Evolutionary conservation across 345 rosid genomes (phyloP).

Genomic region (Populus simonii): DNA sequence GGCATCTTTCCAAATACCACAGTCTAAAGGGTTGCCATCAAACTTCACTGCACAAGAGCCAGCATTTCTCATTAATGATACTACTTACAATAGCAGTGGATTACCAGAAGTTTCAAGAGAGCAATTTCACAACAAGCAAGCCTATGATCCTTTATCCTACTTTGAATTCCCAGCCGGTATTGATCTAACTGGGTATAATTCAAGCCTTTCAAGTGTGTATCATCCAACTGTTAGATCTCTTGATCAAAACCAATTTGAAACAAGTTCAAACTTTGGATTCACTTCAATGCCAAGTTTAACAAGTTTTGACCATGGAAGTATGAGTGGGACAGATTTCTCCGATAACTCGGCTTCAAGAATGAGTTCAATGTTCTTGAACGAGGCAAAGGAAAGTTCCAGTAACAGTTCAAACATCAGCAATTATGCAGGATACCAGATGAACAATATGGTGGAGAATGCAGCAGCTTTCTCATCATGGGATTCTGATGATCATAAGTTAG

Average conservation of each 20-base stretch:
- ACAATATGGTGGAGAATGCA: conserved; percentile 30
- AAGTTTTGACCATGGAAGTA: conserved; percentile 38
- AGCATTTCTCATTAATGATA: conserved; percentile 32
- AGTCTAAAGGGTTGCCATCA: conserved; percentile 17
- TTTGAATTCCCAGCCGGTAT: conserved; percentile 32
- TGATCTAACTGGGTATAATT: conserved; percentile 24
- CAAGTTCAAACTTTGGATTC: conserved; percentile 30
- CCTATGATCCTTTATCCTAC: conserved; percentile 35
- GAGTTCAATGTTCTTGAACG: conserved; percentile 33
- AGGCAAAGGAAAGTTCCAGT: conserved; percentile 43
- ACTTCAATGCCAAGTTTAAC: conserved; percentile 49
- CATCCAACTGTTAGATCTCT: conserved; percentile 12
- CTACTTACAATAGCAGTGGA: conserved; percentile 17
- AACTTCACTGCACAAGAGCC: conserved; percentile 34
- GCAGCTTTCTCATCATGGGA: conserved; percentile 37
- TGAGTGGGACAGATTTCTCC: conserved; percentile 36
- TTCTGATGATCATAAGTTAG: conserved; percentile 19
- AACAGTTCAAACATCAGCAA: conserved; percentile 53
- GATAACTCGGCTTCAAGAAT: conserved; percentile 43
- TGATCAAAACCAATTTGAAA: conserved; percentile 30
- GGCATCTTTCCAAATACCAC: conserved; percentile 8
- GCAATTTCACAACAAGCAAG: conserved; percentile 24
- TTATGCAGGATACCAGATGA: conserved; percentile 38
- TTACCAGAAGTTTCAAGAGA: conserved; percentile 27
- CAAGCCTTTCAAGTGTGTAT: conserved; percentile 20